Conservation (phyloP, 202 grass and related monocot genomes). For the Miscanthus sacchariflorus region DNA sequence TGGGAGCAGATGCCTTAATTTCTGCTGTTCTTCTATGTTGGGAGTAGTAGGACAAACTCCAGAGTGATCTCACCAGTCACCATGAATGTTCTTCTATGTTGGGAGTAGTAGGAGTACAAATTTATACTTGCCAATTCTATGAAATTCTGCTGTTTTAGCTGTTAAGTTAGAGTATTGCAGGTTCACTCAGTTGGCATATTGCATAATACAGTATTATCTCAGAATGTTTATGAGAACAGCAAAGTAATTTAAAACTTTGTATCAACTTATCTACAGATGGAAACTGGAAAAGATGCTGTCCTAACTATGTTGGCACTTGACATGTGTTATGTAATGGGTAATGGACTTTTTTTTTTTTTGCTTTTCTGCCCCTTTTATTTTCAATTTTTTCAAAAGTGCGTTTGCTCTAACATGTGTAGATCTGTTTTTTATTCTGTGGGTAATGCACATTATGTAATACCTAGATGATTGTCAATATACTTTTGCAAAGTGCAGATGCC, state of each 20-base stretch:
- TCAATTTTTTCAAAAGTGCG: too few relatives aligned
- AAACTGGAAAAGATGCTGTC: neutral
- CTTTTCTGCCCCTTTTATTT: too few relatives aligned
- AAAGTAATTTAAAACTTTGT: neutral
- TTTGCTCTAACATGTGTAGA: too few relatives aligned
- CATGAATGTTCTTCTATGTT: neutral
- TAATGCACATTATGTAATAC: neutral
- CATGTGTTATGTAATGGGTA: too few relatives aligned
- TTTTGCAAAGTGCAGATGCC: neutral
- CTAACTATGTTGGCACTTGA: neutral
- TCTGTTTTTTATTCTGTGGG: neutral
- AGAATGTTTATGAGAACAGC: neutral
- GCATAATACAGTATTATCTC: neutral
- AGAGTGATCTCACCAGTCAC: too few relatives aligned
- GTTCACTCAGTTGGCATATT: neutral
- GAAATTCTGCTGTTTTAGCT: constrained; percentile 2
- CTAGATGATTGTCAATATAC: neutral
- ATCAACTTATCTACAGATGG: neutral
- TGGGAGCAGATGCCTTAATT: neutral
- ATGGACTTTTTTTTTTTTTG: too few relatives aligned
- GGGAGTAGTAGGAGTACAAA: neutral
- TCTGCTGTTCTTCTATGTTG: too few relatives aligned
- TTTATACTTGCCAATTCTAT: neutral
- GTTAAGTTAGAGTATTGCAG: neutral
- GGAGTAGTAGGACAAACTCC: too few relatives aligned